Evolutionary conservation across 2,329 filamentous ascomycete genomes (phyloP), one percentile per base, ranked within the genome.

Genomic region (Emergomyces pasteurianus): DNA sequence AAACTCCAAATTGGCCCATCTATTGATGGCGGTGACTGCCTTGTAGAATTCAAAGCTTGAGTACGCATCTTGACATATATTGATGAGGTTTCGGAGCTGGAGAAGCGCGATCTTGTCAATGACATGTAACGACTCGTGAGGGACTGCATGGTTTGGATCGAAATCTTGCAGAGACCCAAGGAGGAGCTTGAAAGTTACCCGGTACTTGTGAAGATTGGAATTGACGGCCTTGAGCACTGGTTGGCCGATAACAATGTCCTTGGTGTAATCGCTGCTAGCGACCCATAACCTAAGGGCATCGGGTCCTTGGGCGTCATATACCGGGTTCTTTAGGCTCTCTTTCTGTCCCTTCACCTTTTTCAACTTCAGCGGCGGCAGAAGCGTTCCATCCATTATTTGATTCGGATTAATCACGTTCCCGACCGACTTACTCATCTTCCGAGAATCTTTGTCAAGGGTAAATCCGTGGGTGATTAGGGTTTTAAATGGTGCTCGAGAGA

Each of bases 361-460:
- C 50, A 75, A 75, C 70, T 88, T 89, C 43, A 86, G 70, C 0
- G 86, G 85, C 6, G 88, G 88, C 16, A 95, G 75, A 12, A 96
- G 78, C 3, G 86, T 85, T 7, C 92, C 92, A 58, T 90, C 84
- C 79, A 96, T 94, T 65, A 99, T 91, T 64, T 96, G 81, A 7
- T 83, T 79, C 0, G 92, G 92, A 0, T 84, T 81, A 60, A 97
- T 85, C 34, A 89, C 86, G 69, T 99, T 99, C 18, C 94, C 94
- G 1, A 96, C 77, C 0, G 91, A 96, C 74, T 99, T 99, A 71
- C 92, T 96, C 94, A 99, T 99, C 74, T 99, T 99, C 71, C 89
- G 90, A n/a, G 92, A 92, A 42, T 88, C 78, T 57, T 87, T 82
- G 68, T 99, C 94, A 1, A 99, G 83, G 0, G 90, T 92, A 72